phyloP scores from a whole-genome alignment of 148 eudicot genomes.

The Persicaria tinctoria region DNA sequence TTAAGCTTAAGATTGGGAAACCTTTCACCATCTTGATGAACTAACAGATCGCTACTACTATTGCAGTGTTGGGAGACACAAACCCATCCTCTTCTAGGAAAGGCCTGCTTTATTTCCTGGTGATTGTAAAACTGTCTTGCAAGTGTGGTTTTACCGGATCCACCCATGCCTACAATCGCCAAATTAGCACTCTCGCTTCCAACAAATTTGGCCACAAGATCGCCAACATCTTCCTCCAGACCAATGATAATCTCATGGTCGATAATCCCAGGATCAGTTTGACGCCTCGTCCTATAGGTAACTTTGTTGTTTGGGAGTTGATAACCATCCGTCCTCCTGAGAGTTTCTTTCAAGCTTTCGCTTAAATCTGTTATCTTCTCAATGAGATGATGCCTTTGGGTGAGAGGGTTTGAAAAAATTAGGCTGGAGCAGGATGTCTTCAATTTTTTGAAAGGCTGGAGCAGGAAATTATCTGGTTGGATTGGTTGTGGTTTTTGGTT shows the following conservation, averaged over 20 bases:
- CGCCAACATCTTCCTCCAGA: background rate
- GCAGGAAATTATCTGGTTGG: no score
- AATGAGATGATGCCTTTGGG: background rate
- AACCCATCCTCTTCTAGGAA: conserved; percentile 19
- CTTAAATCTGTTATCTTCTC: background rate
- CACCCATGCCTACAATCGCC: conserved; percentile 17
- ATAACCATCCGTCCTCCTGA: background rate
- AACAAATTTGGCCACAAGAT: background rate
- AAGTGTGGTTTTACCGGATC: conserved; percentile 21
- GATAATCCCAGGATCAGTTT: background rate
- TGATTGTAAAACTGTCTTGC: conserved; percentile 17
- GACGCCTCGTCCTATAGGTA: background rate
- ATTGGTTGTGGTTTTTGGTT: background rate
- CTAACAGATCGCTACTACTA: background rate
- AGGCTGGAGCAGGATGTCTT: background rate
- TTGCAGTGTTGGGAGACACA: conserved; percentile 17
- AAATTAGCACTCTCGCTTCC: background rate
- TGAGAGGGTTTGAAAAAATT: background rate
- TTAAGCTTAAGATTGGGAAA: background rate
- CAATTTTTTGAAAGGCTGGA: background rate
- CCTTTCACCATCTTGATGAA: background rate
- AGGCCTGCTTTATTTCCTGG: background rate
- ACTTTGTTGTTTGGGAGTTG: background rate
- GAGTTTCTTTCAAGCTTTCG: background rate
- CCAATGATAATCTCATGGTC: background rate